Evolutionary conservation across 352 stramenopile genomes (phyloP).

Genomic region (Phytophthora pseudosyringae): DNA sequence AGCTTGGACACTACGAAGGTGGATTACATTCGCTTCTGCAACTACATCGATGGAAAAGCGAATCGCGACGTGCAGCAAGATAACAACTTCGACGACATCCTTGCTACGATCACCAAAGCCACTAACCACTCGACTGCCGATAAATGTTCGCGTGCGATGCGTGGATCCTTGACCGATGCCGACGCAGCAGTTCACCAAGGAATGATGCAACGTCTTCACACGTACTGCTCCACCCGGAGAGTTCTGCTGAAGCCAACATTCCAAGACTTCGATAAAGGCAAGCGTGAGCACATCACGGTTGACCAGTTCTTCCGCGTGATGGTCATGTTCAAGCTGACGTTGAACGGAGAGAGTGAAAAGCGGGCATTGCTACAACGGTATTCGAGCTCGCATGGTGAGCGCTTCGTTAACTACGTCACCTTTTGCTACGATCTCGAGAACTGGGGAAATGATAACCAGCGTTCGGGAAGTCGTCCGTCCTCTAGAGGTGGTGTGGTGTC

Average conservation of each 20-base stretch:
- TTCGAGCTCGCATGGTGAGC: conserved; percentile 69
- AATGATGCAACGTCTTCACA: conserved; percentile 72
- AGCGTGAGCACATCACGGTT: conserved; percentile 77
- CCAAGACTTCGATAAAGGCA: conserved; percentile 82
- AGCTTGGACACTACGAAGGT: conserved; percentile 62
- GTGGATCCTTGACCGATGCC: conserved; percentile 55
- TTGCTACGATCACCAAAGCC: conserved; percentile 47
- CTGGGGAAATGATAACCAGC: conserved; percentile 47
- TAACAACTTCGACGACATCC: conserved; percentile 63
- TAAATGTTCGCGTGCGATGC: conserved; percentile 70
- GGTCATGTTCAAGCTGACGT: conserved; percentile 75
- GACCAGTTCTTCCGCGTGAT: conserved; percentile 88
- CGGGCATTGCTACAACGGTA: conserved; percentile 74
- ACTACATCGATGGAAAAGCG: conserved; percentile 59
- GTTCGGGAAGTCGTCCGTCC: conserved; percentile 36
- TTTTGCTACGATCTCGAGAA: conserved; percentile 85
- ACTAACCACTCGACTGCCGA: conserved; percentile 33
- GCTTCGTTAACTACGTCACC: conserved; percentile 86
- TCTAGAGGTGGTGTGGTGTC: conserved; percentile 54
- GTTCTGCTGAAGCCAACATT: conserved; percentile 84
- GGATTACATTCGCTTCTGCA: conserved; percentile 83
- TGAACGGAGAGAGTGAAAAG: conserved; percentile 56
- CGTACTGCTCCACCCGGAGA: conserved; percentile 61
- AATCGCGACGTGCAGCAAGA: conserved; percentile 25
- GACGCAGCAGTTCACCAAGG: conserved; percentile 51